Base-by-base conservation (phyloP, 805 yeast genomes). In the Zygosaccharomyces siamensis region DNA sequence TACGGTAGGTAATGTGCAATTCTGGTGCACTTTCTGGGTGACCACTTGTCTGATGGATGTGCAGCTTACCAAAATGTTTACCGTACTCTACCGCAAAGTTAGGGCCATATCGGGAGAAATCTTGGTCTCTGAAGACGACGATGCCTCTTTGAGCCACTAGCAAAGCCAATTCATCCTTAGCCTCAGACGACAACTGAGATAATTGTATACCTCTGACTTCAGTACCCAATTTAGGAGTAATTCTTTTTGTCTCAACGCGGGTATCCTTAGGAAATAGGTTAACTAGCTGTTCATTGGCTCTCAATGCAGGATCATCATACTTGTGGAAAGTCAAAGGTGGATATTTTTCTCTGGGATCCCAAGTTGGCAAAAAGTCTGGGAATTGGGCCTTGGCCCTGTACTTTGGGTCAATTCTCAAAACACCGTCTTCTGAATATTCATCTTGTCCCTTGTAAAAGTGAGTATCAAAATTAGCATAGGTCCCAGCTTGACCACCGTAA, bases 1-100 rank as follows among this genome's bases (percentile, higher is more conserved):
- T 67, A 39, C 84, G 72, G 63, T 78, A 81, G 24, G 82, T 79
- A 40, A 82, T 69, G 56, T 81, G 87, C 53, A 83, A 73, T 50
- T 81, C 82, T 6, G 85, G 84, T 52, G 67, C 69, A 10, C 70
- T 72, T 50, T 67, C 70, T 28, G 85, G 88, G 10, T 84, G 80
- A 23, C 89, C 88, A 11, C 85, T 78, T 11, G 86, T 80, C 36
- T 86, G 86, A 61, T 84, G 89, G 50, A 81, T 74, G 64, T 84
- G 89, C 52, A 80, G 72, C 27, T 81, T 80, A 38, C 90, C 89
- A 60, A 80, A 84, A 61, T 83, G 77, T 39, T 66, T 66, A 46
- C 83, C 86, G 65, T 72, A 80, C 36, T 82, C 70, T 40, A 64
- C 69, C 46, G 66, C 62, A 54, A 72, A 73, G 27, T 68, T 70